Base-by-base conservation (phyloP, 495 filamentous ascomycete genomes). In the Trichoderma asperelloides region DNA sequence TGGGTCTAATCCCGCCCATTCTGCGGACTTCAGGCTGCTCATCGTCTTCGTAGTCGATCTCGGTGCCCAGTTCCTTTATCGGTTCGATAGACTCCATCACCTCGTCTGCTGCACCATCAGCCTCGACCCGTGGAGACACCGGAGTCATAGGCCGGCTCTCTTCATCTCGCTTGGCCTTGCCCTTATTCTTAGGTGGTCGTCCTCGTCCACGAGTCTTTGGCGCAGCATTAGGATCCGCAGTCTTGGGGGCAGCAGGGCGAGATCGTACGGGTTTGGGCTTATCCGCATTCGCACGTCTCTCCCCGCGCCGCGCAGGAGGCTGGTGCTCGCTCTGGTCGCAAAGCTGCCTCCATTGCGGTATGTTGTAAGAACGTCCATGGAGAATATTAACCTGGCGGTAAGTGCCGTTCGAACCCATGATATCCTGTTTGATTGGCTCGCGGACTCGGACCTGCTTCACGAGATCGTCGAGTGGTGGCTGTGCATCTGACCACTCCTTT, bases 341-440 rank as follows among this genome's bases (percentile, higher is more conserved):
- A 45, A 98, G 81, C 49, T 88, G 85, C 69, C 91, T 91, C 95
- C 95, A 98, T 76, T 98, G 92, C 1, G 94, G 94, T 9, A 98
- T 81, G 73, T 96, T 98, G 79, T 98, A 98, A 28, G 91, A 91
- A 75, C 96, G 84, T 76, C 96, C 91, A 76, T 96, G 93, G 74
- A 97, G 89, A 40, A 98, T 91, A 72, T 98, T 98, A 72, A 92
- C 90, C 71, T 98, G 96, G 30, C 93, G 93, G 73, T 96, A 98
- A 40, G 89, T 94, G 33, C 96, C 95, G 71, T 93, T 89, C 64
- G 88, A 91, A 12, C 94, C 96, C 81, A 92, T 91, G 74, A 98
- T 98, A 71, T 98, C 95, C 73, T 98, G 95, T 73, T 90, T 95
- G 75, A 98, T 98, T 12, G 95, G 95, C 69, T 98, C 96, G 80